Base-by-base conservation (phyloP, 176 grass and related monocot species). In the Oropetium thomaeum region DNA sequence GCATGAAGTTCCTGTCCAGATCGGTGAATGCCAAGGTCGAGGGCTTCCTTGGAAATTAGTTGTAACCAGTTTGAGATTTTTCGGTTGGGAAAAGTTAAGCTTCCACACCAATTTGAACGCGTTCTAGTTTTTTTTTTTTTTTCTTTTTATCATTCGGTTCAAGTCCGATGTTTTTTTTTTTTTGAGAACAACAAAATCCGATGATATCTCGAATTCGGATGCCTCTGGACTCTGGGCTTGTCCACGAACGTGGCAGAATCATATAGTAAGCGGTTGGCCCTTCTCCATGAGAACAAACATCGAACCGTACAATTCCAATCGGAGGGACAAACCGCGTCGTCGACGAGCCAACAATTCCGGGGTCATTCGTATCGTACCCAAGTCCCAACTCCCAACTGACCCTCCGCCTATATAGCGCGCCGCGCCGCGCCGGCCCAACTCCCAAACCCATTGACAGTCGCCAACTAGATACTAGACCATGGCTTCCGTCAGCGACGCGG, bases 1-100 rank as follows among this genome's bases (percentile, higher is more conserved):
- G 85, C 85, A 87, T 87, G 85, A 87, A 87, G 79, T 87, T 87
- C 27, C 25, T 87, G 14, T 77, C 85, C 10, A 82, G 85, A 31
- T 67, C 85, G 19, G 73, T 42, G 31, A 87, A 87, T 3, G 67
- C 79, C 35, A 35, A 71, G n/a, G 85, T 87, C 59, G 79, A 87
- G 35, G 14, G 22, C 73, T 77, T 72, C 49, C 51, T 87, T 25
- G 49, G 67, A 27, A 87, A 71, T 10, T 87, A 87, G 47, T 16
- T 12, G 16, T 3, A 35, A 25, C 32, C 30, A 38, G 29, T 3
- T 29, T 15, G 15, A 26, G 4, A 39, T 16, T 48, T 16, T 48
- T 52, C 42, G 43, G 17, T 11, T 48, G 14, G 23, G 17, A 25
- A 25, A 54, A 39, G 14, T 20, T 2, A 17, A 47, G 33, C 14